These are phyloP conservation scores for Geotrichum restrictum DNA, from an alignment of 1,139 yeast genomes.

Conservation along the genomic window DNA sequence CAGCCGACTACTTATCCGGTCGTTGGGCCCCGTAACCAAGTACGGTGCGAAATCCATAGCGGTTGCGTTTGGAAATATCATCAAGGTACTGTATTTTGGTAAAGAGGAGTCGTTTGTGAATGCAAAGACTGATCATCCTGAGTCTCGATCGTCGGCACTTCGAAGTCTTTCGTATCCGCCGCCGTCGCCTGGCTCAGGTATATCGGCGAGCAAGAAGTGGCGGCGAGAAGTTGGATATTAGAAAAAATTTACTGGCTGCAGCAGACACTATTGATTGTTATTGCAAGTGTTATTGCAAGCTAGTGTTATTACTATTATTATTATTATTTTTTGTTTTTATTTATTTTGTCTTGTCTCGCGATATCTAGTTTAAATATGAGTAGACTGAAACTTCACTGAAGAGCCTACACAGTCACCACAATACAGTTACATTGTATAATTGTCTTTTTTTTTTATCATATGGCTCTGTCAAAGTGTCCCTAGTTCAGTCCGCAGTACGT, in stretches of 20 bases:
- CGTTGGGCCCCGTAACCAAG: constrained; percentile 52
- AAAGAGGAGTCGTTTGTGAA: constrained; percentile 64
- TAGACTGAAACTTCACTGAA: too few relatives aligned
- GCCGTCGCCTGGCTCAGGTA: background rate
- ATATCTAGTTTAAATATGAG: too few relatives aligned
- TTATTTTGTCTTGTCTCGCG: too few relatives aligned
- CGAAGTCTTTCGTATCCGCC: too few relatives aligned
- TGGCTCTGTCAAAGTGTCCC: too few relatives aligned
- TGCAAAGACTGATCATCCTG: constrained; percentile 38
- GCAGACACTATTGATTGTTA: background rate
- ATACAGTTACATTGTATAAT: too few relatives aligned
- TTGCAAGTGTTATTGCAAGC: background rate
- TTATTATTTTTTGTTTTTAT: too few relatives aligned
- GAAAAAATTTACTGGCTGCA: background rate
- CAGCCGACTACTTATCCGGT: constrained; percentile 44
- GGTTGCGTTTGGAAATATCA: constrained; percentile 65
- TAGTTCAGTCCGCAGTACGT: too few relatives aligned
- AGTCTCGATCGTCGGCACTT: too few relatives aligned
- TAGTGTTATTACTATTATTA: too few relatives aligned
- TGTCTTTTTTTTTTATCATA: too few relatives aligned
- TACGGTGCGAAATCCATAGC: constrained; percentile 78
- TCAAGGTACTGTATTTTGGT: constrained; percentile 71
- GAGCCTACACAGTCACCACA: too few relatives aligned
- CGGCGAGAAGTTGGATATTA: constrained; percentile 1
- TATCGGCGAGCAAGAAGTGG: background rate